These are phyloP conservation scores for Tylopilus balloui DNA, from an alignment of 768 basidiomycete species.

Conservation along the genomic window DNA sequence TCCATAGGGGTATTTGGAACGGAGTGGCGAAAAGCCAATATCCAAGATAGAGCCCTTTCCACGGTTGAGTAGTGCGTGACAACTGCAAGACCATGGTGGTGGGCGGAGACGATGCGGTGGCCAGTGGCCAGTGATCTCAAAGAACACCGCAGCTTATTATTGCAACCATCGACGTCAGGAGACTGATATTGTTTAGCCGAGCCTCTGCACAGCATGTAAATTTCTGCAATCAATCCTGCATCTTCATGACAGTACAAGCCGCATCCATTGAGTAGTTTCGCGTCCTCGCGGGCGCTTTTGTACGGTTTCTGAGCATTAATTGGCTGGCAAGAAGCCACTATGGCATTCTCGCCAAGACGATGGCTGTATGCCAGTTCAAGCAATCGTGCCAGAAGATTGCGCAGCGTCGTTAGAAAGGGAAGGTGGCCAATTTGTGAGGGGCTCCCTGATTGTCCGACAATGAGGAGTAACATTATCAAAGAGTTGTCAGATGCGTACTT, in stretches of 20 bases:
- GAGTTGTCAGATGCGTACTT: slow-evolving; percentile 49
- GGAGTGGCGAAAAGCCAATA: slow-evolving; percentile 40
- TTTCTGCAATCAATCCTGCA: too few relatives aligned
- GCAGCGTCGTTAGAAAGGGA: slow-evolving; percentile 17
- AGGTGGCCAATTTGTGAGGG: slow-evolving; percentile 28
- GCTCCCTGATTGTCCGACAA: slow-evolving; percentile 14
- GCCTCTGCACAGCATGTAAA: too few relatives aligned
- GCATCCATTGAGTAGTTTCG: too few relatives aligned
- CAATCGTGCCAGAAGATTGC: slow-evolving; percentile 22
- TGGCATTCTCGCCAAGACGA: neutral
- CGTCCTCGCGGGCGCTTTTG: too few relatives aligned
- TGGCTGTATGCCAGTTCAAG: slow-evolving; percentile 3
- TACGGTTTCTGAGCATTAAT: too few relatives aligned
- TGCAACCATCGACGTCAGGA: neutral
- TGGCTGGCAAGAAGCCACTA: neutral
- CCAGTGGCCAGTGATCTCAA: neutral
- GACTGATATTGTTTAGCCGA: too few relatives aligned
- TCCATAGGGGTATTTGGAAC: slow-evolving; percentile 48
- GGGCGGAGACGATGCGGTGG: too few relatives aligned
- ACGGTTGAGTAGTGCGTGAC: slow-evolving; percentile 35
- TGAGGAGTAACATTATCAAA: slow-evolving; percentile 1
- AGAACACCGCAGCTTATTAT: neutral
- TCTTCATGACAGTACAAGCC: too few relatives aligned
- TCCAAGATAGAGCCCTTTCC: slow-evolving; percentile 45
- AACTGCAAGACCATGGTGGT: slow-evolving; percentile 8